phyloP scores from a whole-genome alignment of 2,329 filamentous ascomycete species.

The Ophiostoma sp. region DNA sequence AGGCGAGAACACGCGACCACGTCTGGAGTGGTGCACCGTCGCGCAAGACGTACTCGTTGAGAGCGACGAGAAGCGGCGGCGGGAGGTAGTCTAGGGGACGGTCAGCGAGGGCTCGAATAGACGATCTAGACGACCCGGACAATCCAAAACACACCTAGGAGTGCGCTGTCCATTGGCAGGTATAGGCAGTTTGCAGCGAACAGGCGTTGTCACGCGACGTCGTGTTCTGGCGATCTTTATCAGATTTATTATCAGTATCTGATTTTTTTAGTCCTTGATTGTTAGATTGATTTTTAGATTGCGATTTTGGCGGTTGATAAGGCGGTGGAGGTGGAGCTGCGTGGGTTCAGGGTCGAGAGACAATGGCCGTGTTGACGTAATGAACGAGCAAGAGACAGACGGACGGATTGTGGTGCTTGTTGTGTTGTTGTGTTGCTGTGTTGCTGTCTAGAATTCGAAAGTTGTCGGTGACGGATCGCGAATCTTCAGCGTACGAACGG shows the following conservation, averaged over 20 bases:
- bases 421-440: too few species aligned
- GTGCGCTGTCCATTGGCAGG: constrained; percentile 21
- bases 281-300: not conserved
- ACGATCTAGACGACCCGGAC: not conserved
- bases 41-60: constrained; percentile 46
- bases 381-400: not conserved
- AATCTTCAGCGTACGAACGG: too few species aligned
- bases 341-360: not conserved
- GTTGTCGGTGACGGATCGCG: not conserved
- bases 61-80: constrained; percentile 38
- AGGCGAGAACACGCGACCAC: constrained; percentile 34
- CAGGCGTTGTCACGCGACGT: not conserved
- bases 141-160: constrained; percentile 13
- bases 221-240: not conserved
- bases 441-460: not conserved
- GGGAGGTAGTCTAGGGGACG: constrained; percentile 33
- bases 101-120: not conserved
- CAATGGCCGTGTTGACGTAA: not conserved
- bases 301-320: not conserved
- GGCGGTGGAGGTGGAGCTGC: constrained; percentile 12
- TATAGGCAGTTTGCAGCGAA: too few species aligned
- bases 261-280: not conserved
- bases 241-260: not conserved
- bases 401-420: not conserved
- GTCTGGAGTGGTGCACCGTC: constrained; percentile 43